Percentiles rank a stretch among this genome's conserved stretches.
Conservation (phyloP, 75 land plant species). For the Cunninghamia lanceolata region DNA sequence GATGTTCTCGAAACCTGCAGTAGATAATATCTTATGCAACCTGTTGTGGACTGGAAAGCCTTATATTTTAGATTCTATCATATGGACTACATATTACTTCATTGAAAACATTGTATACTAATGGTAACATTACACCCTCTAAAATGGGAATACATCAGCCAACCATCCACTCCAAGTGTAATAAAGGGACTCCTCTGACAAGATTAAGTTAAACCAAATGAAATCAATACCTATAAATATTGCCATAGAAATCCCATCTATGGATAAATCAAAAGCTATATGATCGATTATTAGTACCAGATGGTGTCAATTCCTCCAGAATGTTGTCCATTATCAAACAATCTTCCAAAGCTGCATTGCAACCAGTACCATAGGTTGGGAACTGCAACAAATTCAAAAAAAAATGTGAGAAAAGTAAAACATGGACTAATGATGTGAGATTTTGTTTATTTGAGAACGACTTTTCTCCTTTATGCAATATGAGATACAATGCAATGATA, state of each 20-base stretch:
- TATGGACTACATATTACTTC: background rate
- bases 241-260: background rate
- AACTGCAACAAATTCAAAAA: conserved; percentile 15
- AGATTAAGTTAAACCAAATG: conserved; percentile 1
- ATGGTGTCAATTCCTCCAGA: conserved; percentile 16
- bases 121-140: background rate
- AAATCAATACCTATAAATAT: conserved; percentile 2
- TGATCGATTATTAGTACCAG: conserved; percentile 15
- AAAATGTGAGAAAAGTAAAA: background rate
- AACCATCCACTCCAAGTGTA: background rate
- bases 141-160: background rate
- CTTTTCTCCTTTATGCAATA: background rate
- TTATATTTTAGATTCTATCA: background rate
- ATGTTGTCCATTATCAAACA: conserved; percentile 32
- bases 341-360: conserved; percentile 38
- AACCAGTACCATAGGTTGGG: conserved; percentile 43
- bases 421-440: background rate
- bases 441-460: background rate
- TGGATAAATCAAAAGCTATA: background rate
- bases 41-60: background rate
- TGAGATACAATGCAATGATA: background rate
- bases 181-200: background rate
- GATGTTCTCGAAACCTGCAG: too few species aligned
- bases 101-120: background rate
- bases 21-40: background rate